A percentile compares a stretch with the other conserved stretches of the same genome.
phyloP scores from a whole-genome alignment of 2,329 filamentous ascomycete species.

The Botrytis fragariae region DNA sequence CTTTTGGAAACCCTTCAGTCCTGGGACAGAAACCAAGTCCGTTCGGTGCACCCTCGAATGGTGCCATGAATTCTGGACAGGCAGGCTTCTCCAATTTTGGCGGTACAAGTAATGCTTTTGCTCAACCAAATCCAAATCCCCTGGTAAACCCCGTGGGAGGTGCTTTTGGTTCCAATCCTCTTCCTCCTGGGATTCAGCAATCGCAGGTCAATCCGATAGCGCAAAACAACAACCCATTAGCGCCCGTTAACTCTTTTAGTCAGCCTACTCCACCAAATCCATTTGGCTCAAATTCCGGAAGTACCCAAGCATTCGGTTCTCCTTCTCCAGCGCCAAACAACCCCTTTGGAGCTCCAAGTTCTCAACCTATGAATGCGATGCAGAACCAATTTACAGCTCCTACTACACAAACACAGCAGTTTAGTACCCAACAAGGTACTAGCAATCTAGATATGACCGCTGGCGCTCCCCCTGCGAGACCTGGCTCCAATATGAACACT shows the following conservation, averaged over 20 bases:
- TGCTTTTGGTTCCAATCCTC: conserved; percentile 11
- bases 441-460: background rate
- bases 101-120: conserved; percentile 12
- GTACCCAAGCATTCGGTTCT: conserved; percentile 45
- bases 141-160: conserved; percentile 22
- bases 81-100: conserved; percentile 16
- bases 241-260: conserved; percentile 37
- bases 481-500: background rate
- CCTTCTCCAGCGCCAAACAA: conserved; percentile 16
- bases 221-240: conserved; percentile 15
- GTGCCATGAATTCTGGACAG: conserved; percentile 18
- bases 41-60: conserved; percentile 32
- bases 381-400: background rate
- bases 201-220: background rate
- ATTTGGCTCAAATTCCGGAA: conserved; percentile 3
- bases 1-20: conserved; percentile 44
- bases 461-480: background rate
- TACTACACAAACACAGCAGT: background rate
- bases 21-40: conserved; percentile 40
- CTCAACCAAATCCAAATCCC: conserved; percentile 14
- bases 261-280: conserved; percentile 42
- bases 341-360: conserved; percentile 18
- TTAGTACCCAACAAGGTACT: background rate
- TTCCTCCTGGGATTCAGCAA: conserved; percentile 10
- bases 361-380: conserved; percentile 3